Evolutionary conservation across 495 filamentous ascomycete genomes (phyloP), one percentile per base, ranked within the genome.

Genomic region (Extremus antarcticus): DNA sequence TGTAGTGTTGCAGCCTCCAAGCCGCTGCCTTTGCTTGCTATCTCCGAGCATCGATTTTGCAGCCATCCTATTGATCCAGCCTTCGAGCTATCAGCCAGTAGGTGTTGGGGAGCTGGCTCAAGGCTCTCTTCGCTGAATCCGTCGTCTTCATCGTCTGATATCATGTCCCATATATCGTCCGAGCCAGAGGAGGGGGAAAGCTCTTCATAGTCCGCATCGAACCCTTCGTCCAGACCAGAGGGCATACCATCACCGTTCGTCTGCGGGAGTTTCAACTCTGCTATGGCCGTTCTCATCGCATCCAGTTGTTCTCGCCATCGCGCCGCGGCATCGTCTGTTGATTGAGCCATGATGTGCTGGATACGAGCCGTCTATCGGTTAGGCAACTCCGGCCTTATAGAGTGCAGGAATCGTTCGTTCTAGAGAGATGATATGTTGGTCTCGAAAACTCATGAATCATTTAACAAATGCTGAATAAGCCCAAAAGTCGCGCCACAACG

Each of bases 141-240:
- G 23, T 81, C 86, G 29, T 79, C 73, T 24, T 87, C 83, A 43
- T 74, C 76, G 29, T 87, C 85, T 47, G 80, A 86, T 66, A 89
- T 86, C 38, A 90, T 78, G 66, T 94, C 88, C 92, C 92, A 97
- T 10, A 95, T 79, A 70, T 94, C 87, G 56, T 90, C 85, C 9
- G 80, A 76, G 17, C 80, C 79, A 40, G 76, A 79, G 0, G 74
- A 73, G 1, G 79, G 81, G 0, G 77, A 82, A 32, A 80, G 75
- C 21, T 81, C 77, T 17, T 73, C 73, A 41, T 79, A 76, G 21
- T 83, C 81, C 41, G 85, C 40, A 20, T 76, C 72, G 38, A 86
- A 60, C 46, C 85, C 82, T 29, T 74, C 71, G 46, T 78, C 80
- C 61, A 81, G 80, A 25, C 66, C 60, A 19, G 61, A 63, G n/a